Percentiles rank a stretch among this genome's conserved stretches.
Conservation (phyloP, 2,329 filamentous ascomycete genomes). For the Apiospora pterosperma region DNA sequence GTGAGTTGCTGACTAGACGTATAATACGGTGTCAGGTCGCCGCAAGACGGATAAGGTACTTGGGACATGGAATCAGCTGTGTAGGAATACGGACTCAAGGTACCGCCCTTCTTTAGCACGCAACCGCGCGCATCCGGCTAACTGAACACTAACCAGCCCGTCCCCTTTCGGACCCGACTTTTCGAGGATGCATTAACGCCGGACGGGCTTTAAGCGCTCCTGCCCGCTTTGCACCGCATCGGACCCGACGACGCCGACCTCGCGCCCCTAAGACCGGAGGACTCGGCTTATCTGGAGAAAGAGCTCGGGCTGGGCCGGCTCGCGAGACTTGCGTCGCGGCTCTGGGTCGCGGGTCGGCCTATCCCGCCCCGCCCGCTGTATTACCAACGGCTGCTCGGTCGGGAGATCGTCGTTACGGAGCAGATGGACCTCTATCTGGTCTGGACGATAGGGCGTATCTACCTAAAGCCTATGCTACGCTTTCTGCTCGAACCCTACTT, state of each 20-base stretch:
- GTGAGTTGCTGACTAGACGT: not conserved
- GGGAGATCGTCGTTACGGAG: not conserved
- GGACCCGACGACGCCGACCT: not conserved
- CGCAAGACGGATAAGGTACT: not conserved
- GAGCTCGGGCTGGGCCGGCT: not conserved
- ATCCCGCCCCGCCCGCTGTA: not conserved
- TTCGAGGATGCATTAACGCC: not conserved
- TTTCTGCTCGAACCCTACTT: not conserved
- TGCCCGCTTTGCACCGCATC: not conserved
- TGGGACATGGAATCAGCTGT: not conserved
- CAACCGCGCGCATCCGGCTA: not conserved
- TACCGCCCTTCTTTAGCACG: not conserved
- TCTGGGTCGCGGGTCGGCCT: not conserved
- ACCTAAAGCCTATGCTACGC: not conserved
- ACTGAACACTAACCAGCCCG: not conserved
- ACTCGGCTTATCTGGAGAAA: not conserved
- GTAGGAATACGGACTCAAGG: not conserved
- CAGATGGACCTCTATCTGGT: not conserved
- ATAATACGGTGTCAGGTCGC: not conserved
- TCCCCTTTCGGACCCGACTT: not conserved
- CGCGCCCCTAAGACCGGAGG: not conserved
- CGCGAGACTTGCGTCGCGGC: not conserved
- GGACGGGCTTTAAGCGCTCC: not conserved
- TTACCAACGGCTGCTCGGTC: not conserved
- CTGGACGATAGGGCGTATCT: not conserved